Conservation (phyloP, 192 early-diverging fungal genomes). For the Mortierella alpina region DNA sequence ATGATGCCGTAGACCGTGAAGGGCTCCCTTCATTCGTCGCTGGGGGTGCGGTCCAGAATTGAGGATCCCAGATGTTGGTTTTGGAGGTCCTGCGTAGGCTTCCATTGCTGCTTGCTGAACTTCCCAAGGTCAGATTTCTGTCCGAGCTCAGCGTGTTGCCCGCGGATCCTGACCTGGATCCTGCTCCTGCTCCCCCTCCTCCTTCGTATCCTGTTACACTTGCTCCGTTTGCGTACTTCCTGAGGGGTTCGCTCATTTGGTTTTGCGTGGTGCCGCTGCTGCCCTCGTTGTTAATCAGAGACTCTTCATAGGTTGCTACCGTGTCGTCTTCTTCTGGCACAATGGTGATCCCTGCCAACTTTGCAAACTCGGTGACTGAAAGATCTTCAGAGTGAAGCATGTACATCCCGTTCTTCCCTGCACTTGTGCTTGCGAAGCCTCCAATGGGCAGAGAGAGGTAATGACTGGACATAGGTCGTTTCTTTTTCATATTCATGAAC, state of each 20-base stretch:
- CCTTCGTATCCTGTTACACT: background rate
- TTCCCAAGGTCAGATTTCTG: conserved; percentile 19
- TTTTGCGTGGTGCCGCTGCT: background rate
- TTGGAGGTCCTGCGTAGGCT: background rate
- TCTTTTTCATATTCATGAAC: conserved; percentile 20
- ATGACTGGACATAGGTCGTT: conserved; percentile 13
- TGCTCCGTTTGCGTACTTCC: background rate
- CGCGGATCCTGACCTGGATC: background rate
- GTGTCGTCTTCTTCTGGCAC: conserved; percentile 22
- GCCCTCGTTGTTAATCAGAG: background rate
- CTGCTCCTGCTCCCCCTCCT: background rate
- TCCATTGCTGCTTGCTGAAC: background rate
- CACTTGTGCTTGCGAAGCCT: background rate
- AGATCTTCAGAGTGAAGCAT: conserved; percentile 41
- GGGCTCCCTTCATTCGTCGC: background rate
- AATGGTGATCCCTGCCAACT: conserved; percentile 47
- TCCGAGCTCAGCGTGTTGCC: conserved; percentile 23
- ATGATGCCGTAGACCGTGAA: background rate
- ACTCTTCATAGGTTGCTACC: background rate
- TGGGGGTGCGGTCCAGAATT: conserved; percentile 32
- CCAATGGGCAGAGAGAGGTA: conserved; percentile 39
- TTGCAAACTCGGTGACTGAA: conserved; percentile 44
- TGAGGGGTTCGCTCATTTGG: background rate
- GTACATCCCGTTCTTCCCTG: conserved; percentile 20
- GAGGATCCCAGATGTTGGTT: conserved; percentile 43